Conservation (phyloP, 2,329 filamentous ascomycete species). For the Cordyceps fumosorosea region DNA sequence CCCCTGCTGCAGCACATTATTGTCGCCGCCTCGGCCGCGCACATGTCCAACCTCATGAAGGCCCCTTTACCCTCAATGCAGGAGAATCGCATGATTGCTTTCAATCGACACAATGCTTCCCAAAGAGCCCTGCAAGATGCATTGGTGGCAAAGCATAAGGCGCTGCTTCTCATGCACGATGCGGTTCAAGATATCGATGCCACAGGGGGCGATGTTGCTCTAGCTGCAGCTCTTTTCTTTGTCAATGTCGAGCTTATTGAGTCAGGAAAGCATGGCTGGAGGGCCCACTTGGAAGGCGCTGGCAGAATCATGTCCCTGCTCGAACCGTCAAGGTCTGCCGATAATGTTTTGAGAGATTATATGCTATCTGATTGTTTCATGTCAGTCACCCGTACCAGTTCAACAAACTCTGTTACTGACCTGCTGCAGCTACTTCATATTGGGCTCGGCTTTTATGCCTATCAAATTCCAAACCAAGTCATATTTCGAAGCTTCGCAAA, state of each 20-base stretch:
- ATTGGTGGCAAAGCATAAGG: slow-evolving; percentile 38
- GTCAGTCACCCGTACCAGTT: slow-evolving; percentile 20
- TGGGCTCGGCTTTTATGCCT: slow-evolving; percentile 38
- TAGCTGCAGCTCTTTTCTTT: slow-evolving; percentile 42
- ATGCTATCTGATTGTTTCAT: slow-evolving; percentile 44
- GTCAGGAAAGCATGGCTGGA: slow-evolving; percentile 41
- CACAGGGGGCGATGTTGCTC: slow-evolving; percentile 33
- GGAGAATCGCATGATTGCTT: slow-evolving; percentile 7
- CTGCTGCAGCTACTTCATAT: slow-evolving; percentile 34
- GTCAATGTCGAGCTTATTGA: slow-evolving; percentile 46
- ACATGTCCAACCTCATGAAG: slow-evolving; percentile 38
- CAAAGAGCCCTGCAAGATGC: slow-evolving; percentile 34
- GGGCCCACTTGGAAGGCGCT: slow-evolving; percentile 40
- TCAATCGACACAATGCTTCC: slow-evolving; percentile 18
- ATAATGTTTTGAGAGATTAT: slow-evolving; percentile 35
- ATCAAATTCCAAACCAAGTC: slow-evolving; percentile 25
- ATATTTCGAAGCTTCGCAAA: slow-evolving; percentile 31
- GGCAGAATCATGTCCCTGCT: slow-evolving; percentile 37
- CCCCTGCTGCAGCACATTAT: slow-evolving; percentile 41
- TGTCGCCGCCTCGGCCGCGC: slow-evolving; percentile 41
- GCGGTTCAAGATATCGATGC: slow-evolving; percentile 33
- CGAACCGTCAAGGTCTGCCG: slow-evolving; percentile 25
- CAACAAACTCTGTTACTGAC: not conserved
- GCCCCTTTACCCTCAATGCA: slow-evolving; percentile 22
- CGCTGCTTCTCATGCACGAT: slow-evolving; percentile 33